Evolutionary conservation across 805 yeast species (phyloP).

Genomic region (Zygosaccharomyces gambellarensis): DNA sequence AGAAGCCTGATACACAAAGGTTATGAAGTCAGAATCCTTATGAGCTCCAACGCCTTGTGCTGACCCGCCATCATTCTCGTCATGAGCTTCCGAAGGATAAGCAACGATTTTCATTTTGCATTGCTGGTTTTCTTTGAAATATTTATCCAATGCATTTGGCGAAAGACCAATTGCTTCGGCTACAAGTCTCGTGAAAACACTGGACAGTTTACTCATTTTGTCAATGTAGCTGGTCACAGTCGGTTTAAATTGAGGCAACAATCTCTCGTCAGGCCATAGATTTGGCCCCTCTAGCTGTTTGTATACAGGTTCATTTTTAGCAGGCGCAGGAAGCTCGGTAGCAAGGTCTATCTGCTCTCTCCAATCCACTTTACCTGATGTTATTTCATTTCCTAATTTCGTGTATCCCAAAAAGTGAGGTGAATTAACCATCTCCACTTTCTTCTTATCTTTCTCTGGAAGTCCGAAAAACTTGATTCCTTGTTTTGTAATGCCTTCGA

Average conservation of each 20-base stretch:
- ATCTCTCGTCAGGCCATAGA: conserved; percentile 44
- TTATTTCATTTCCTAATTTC: conserved; percentile 52
- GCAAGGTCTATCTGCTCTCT: conserved; percentile 61
- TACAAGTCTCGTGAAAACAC: conserved; percentile 42
- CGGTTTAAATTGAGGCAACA: conserved; percentile 42
- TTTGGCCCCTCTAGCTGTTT: conserved; percentile 54
- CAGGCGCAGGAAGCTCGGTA: conserved; percentile 45
- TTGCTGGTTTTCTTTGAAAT: conserved; percentile 49
- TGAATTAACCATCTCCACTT: conserved; percentile 49
- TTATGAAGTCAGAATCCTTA: conserved; percentile 59
- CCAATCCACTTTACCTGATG: conserved; percentile 50
- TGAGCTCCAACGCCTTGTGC: conserved; percentile 62
- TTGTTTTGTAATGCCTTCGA: conserved; percentile 37
- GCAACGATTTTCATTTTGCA: conserved; percentile 51
- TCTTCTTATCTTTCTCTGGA: conserved; percentile 42
- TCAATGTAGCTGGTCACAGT: conserved; percentile 41
- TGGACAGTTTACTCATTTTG: conserved; percentile 43
- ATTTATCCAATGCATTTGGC: conserved; percentile 41
- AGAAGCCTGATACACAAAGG: conserved; percentile 56
- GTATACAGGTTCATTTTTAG: conserved; percentile 36
- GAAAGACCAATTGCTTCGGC: conserved; percentile 53
- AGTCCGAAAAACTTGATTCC: conserved; percentile 43
- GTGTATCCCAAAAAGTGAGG: conserved; percentile 59
- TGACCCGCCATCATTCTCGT: conserved; percentile 26
- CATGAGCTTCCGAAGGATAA: conserved; percentile 41